Base-by-base conservation (phyloP, 2,329 filamentous ascomycete species). In the Teratosphaeria viscida region DNA sequence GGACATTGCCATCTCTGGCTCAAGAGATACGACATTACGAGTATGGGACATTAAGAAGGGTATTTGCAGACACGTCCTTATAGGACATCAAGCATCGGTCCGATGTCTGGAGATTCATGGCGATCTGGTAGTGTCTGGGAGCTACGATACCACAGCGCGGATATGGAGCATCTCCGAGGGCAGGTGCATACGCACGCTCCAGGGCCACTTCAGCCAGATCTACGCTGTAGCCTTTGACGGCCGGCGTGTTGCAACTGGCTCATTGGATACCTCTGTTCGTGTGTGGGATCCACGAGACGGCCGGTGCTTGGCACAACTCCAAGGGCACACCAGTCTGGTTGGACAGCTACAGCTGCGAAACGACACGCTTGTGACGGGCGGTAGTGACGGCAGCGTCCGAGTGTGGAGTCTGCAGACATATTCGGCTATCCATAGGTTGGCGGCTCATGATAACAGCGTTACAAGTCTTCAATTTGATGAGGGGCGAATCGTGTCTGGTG, bases 111-210 rank as follows among this genome's bases (percentile, higher is more conserved):
- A 96, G 71, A 96, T 97, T 68, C 90, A 96, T 72, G 94, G 92
- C 58, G 92, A 99, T 75, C 85, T 96, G 64, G 90, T 97, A 49
- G 94, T 99, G n/a, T 96, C 92, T 34, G 94, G 94, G 60, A 96
- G 91, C 74, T 99, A 99, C 75, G 94, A 99, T 73, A 96, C 94
- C 6, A 96, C 90, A 26, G 94, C 94, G 26, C 88, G 91, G 67
- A 92, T 99, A 60, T 99, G 94, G 94, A 96, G 90, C 73, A 97
- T 99, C 57, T 95, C 90, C 1, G 90, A 96, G 75, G 94, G 94
- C 34, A 86, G 90, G 63, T 99, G 94, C 73, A 78, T 97, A 58
- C 87, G 92, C 66, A 96, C 91, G 0, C 80, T 99, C 47, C 86
- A 88, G 53, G 94, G 94, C 0, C 94, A 99, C 75, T 99, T 96